These are phyloP conservation scores for Rauvolfia tetraphylla DNA, from an alignment of 257 asterid genomes.

Conservation along the genomic window DNA sequence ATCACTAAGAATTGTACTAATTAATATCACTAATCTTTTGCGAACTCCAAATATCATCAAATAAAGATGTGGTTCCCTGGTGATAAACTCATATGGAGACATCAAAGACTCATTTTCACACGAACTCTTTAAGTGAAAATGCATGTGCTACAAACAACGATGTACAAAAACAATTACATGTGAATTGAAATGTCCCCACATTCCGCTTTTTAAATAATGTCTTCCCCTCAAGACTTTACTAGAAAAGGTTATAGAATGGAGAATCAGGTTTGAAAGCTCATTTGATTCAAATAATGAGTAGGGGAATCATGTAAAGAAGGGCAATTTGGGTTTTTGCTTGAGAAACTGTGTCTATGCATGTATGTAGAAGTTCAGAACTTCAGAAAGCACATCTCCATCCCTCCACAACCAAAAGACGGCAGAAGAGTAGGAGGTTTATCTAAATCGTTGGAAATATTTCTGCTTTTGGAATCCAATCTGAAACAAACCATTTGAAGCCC, in stretches of 20 bases:
- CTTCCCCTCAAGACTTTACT: slow-evolving; percentile 49
- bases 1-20: neutral
- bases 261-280: slow-evolving; percentile 31
- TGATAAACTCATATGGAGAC: neutral
- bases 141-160: neutral
- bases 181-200: slow-evolving; percentile 22
- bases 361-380: slow-evolving; percentile 23
- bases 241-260: slow-evolving; percentile 52
- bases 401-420: slow-evolving; percentile 22
- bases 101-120: neutral
- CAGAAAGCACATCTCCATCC: slow-evolving; percentile 16
- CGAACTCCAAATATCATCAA: neutral
- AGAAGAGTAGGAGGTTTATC: slow-evolving; percentile 17
- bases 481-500: slow-evolving; percentile 21
- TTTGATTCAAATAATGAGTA: slow-evolving; percentile 43
- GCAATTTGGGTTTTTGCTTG: slow-evolving; percentile 20
- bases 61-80: neutral
- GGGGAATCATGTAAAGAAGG: slow-evolving; percentile 38
- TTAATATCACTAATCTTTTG: neutral
- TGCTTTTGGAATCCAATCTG: slow-evolving; percentile 38
- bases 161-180: neutral
- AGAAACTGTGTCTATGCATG: slow-evolving; percentile 20
- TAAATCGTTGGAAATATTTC: slow-evolving; percentile 23
- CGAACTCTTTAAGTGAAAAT: neutral
- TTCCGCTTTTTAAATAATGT: slow-evolving; percentile 24